phyloP scores from a whole-genome alignment of 1,284 basidiomycete genomes.

The Xerocomus alliaceus region DNA sequence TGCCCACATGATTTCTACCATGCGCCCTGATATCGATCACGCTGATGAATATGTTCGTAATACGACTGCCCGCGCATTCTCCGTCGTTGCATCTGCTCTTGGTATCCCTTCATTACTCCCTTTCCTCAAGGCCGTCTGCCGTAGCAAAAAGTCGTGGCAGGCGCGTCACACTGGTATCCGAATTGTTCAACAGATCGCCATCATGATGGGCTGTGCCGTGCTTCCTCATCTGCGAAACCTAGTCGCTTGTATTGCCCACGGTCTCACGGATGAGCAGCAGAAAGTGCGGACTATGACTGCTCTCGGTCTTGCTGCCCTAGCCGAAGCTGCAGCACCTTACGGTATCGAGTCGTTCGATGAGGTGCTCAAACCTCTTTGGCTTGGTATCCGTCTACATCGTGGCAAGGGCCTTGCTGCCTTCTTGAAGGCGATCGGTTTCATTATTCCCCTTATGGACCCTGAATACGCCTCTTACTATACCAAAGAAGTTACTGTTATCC shows the following conservation, averaged over 20 bases:
- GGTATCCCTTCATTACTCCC: constrained; percentile 97
- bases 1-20: constrained; percentile 99
- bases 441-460: constrained; percentile 99
- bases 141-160: constrained; percentile 99
- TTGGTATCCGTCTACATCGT: constrained; percentile 96
- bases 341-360: constrained; percentile 99
- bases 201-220: constrained; percentile 99
- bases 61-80: constrained; percentile 98
- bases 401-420: constrained; percentile 98
- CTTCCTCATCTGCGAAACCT: constrained; percentile 96
- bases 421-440: constrained; percentile 98
- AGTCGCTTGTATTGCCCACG: constrained; percentile 96
- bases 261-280: constrained; percentile 96
- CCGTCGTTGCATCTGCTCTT: constrained; percentile 97
- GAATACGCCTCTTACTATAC: constrained; percentile 99
- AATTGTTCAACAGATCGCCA: constrained; percentile 99
- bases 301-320: constrained; percentile 92
- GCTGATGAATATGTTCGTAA: constrained; percentile 99
- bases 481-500: constrained; percentile 95
- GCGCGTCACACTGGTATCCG: constrained; percentile 99
- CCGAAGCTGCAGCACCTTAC: constrained; percentile 97
- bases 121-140: constrained; percentile 97
- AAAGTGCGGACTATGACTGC: constrained; percentile 99
- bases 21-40: constrained; percentile 99
- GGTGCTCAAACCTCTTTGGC: constrained; percentile 97